Conservation (phyloP, 495 filamentous ascomycete species). For the Viridothelium virens region DNA sequence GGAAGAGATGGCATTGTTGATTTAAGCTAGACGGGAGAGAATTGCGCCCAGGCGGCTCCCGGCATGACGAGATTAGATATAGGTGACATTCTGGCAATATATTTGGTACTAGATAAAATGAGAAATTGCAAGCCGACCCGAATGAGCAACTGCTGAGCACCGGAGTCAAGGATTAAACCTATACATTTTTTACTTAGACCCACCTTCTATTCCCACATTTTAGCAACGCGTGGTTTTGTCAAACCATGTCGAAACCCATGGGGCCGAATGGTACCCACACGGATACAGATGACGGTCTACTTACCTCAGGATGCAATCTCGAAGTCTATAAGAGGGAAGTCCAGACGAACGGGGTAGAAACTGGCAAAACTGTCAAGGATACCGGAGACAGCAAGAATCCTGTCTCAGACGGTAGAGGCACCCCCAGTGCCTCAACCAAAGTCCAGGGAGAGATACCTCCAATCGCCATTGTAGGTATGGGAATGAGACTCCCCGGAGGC, state of each 20-base stretch:
- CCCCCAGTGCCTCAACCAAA: neutral
- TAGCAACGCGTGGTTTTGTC: neutral
- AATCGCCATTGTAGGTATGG: slow-evolving; percentile 47
- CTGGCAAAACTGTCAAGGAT: neutral
- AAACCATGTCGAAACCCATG: neutral
- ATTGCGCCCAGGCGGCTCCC: no score
- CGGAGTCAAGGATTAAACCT: neutral
- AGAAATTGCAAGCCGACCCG: no score
- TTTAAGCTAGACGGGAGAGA: no score
- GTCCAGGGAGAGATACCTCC: slow-evolving; percentile 19
- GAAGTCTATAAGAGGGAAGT: neutral
- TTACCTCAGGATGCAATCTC: neutral
- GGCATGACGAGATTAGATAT: no score
- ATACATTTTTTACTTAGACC: neutral
- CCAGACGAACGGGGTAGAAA: neutral
- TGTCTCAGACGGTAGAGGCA: neutral
- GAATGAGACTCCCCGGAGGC: slow-evolving; percentile 42
- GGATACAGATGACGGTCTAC: neutral
- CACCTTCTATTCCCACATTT: neutral
- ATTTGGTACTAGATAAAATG: no score
- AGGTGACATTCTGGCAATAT: no score
- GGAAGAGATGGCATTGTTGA: no score
- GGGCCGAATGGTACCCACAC: neutral
- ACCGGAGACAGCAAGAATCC: neutral
- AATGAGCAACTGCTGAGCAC: no score